These are phyloP conservation scores for Colletotrichum sp. DNA, from an alignment of 2,329 filamentous ascomycete species.

Conservation along the genomic window DNA sequence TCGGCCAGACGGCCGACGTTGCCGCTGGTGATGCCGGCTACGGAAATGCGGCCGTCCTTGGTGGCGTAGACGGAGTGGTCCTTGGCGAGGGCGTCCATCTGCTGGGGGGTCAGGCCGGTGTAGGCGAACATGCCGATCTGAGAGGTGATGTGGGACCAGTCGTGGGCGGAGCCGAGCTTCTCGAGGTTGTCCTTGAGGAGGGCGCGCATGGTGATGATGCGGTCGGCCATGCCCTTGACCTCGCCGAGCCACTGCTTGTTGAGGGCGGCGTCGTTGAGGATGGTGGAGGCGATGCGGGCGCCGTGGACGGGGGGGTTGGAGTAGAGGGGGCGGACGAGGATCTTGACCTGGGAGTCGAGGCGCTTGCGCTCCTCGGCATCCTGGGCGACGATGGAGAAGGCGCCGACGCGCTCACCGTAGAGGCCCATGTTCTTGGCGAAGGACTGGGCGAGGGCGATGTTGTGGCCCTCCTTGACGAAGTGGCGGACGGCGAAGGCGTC, in stretches of 20 bases:
- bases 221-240: conserved; percentile 98
- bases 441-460: conserved; percentile 86
- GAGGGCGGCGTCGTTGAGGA: conserved; percentile 83
- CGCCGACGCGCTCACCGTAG: conserved; percentile 96
- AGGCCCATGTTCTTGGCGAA: conserved; percentile 99
- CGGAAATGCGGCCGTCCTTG: conserved; percentile 86
- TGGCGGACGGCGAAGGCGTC: conserved; percentile 93
- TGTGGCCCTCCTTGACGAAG: conserved; percentile 92
- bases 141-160: conserved; percentile 98
- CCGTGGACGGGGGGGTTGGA: conserved; percentile 98
- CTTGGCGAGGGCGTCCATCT: conserved; percentile 91
- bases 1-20: conserved; percentile 84
- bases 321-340: conserved; percentile 94
- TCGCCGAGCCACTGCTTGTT: conserved; percentile 95
- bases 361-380: conserved; percentile 92
- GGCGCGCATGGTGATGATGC: conserved; percentile 97
- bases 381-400: conserved; percentile 90
- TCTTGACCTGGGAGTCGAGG: conserved; percentile 97
- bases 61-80: conserved; percentile 98
- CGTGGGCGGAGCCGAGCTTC: conserved; percentile 92
- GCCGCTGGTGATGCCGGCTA: conserved; percentile 80
- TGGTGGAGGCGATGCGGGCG: conserved; percentile 89
- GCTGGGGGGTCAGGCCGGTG: conserved; percentile 87
- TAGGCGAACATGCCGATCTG: conserved; percentile 99
- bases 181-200: conserved; percentile 95